Conservation (phyloP, 306 rosid genomes). For the Glycine tomentella region DNA sequence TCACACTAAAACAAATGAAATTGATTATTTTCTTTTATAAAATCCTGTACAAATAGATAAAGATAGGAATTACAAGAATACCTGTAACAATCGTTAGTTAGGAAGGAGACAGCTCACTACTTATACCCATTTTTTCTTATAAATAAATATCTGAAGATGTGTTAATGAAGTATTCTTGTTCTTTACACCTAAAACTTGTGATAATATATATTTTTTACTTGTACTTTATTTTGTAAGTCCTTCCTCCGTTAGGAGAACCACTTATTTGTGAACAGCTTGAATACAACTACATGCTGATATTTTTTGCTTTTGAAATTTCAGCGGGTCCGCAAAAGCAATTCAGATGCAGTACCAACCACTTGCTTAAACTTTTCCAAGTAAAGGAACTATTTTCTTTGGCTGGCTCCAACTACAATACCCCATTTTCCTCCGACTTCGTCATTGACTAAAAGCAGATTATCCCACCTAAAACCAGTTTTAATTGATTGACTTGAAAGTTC, state of each 20-base stretch:
- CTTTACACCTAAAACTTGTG: background rate
- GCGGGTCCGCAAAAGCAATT: conserved; percentile 29
- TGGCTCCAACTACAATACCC: too few relatives aligned
- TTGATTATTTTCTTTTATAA: too few relatives aligned
- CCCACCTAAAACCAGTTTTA: conserved; percentile 41
- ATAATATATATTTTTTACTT: background rate
- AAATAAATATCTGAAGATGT: background rate
- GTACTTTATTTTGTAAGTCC: background rate
- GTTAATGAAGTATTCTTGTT: background rate
- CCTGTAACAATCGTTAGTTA: background rate
- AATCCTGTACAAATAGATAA: too few relatives aligned
- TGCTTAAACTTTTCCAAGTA: too few relatives aligned
- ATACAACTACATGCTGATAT: background rate
- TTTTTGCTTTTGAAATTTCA: conserved; percentile 17
- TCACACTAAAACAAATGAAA: too few relatives aligned
- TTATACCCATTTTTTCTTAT: background rate
- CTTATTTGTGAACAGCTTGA: background rate
- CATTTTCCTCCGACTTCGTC: conserved; percentile 15
- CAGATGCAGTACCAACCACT: conserved; percentile 26
- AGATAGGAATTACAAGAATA: background rate
- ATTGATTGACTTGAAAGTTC: too few relatives aligned
- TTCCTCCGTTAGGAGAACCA: background rate
- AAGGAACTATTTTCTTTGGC: too few relatives aligned
- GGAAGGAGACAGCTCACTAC: background rate
- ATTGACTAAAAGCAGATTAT: conserved; percentile 23